Percentiles rank a stretch among this genome's conserved stretches.
These are phyloP conservation scores for Salvia rosmarinus DNA, from an alignment of 257 asterid genomes.

Conservation along the genomic window DNA sequence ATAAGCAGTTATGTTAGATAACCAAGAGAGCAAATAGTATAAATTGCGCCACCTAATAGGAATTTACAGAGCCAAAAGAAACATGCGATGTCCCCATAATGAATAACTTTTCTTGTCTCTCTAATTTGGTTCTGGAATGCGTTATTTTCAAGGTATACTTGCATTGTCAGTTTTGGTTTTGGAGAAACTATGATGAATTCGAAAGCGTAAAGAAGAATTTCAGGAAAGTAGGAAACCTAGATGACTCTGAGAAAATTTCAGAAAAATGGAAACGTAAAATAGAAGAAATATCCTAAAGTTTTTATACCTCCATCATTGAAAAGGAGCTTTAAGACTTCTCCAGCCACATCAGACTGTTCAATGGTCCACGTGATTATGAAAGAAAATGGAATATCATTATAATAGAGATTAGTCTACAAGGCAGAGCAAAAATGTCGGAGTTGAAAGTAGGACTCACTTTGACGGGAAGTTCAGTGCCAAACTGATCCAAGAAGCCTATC, in stretches of 20 bases:
- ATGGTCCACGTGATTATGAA: conserved; percentile 24
- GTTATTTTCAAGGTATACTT: background rate
- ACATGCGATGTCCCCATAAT: background rate
- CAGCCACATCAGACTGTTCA: conserved; percentile 78
- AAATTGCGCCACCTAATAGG: background rate
- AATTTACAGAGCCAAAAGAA: background rate
- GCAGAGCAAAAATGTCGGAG: conserved; percentile 11
- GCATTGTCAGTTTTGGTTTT: background rate
- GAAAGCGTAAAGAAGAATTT: background rate
- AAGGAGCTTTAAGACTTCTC: conserved; percentile 83
- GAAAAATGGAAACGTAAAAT: background rate
- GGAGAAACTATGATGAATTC: too few relatives aligned
- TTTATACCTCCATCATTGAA: conserved; percentile 73
- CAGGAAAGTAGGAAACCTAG: background rate
- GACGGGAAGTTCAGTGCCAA: conserved; percentile 66
- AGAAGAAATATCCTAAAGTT: conserved; percentile 13
- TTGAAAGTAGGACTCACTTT: conserved; percentile 54
- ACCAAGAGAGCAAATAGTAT: background rate
- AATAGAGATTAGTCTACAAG: conserved; percentile 23
- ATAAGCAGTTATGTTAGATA: background rate
- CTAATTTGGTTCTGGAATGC: background rate
- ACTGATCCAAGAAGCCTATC: conserved; percentile 74
- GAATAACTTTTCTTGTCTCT: background rate
- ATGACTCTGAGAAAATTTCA: background rate
- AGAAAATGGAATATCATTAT: conserved; percentile 22